These are phyloP conservation scores for Aspergillus latus DNA, from an alignment of 2,329 filamentous ascomycete species.

Conservation along the genomic window DNA sequence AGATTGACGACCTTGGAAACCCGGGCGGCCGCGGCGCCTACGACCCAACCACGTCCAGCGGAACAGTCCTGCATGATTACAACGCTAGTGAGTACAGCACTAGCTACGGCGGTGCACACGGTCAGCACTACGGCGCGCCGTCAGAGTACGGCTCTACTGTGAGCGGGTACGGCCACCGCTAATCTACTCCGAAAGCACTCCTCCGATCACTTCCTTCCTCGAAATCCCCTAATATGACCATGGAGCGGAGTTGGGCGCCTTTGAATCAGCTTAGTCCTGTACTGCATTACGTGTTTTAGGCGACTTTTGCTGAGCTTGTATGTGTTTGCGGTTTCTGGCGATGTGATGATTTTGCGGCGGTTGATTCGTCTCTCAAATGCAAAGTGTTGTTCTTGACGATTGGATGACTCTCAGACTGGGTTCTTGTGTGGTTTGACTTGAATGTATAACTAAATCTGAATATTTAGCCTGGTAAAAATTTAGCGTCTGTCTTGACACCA, in stretches of 20 bases:
- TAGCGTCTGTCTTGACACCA: neutral
- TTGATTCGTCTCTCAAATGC: constrained; percentile 6
- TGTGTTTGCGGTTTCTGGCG: constrained; percentile 6
- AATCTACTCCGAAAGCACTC: neutral
- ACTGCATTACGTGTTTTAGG: constrained; percentile 23
- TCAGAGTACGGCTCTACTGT: constrained; percentile 24
- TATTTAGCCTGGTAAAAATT: constrained; percentile 1
- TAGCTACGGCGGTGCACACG: constrained; percentile 43
- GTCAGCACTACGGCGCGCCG: constrained; percentile 32
- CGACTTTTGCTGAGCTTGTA: constrained; percentile 10
- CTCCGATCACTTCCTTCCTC: constrained; percentile 17
- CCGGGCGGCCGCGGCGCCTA: constrained; percentile 39
- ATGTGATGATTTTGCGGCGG: constrained; percentile 7
- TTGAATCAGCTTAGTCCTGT: constrained; percentile 11
- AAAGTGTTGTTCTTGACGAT: constrained; percentile 18
- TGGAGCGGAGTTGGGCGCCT: constrained; percentile 37
- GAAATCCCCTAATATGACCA: constrained; percentile 28
- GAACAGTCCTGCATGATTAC: constrained; percentile 41
- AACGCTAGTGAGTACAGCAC: constrained; percentile 38
- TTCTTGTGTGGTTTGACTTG: constrained; percentile 2
- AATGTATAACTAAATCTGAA: neutral
- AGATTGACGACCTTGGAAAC: constrained; percentile 44
- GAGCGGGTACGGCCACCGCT: constrained; percentile 25
- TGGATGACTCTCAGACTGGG: constrained; percentile 17
- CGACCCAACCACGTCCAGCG: constrained; percentile 38